Base-by-base conservation (phyloP, 225 moss, liverwort and hornwort species). In the Pseudoscleropodium purum region DNA sequence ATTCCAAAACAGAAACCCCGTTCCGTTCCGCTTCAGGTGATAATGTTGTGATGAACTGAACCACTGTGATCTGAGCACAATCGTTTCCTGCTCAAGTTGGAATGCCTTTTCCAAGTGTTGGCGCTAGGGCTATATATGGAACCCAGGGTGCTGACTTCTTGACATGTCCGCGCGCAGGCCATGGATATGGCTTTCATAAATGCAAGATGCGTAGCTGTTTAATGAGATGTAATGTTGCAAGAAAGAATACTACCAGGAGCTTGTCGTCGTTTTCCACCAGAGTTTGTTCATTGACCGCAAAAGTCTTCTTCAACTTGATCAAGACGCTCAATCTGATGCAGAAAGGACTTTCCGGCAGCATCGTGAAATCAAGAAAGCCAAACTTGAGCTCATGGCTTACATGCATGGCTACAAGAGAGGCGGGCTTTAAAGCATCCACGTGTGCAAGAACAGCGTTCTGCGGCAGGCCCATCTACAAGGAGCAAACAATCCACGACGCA, bases 401-500 rank as follows among this genome's bases (percentile, higher is more conserved):
- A 19, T 82, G 63, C 24, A 74, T 84, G 74, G 74, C 39, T 57
- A 83, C 62, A 56, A 62, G 72, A 79, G 33, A 77, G 57, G 34
- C 86, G 72, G 17, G 45, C 65, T 83, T 57, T 49, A 61, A 83
- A 60, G 67, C 69, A 43, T 90, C n/a, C 45, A 68, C 84, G 83
- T 25, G 78, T 57, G 57, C 45, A 86, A 74, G 70, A 79, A 30
- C 72, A 82, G 41, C 56, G 57, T 81, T 93, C 73, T 80, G 74
- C 82, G 66, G 60, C 86, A 80, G 74, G 74, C 62, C 93, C 90
- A 84, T 86, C 91, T 91, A 83, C 79, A 91, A 70, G n/a, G 73
- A 72, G 54, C 86, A 91, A 66, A 49, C 33, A 66, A 63, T 59
- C 78, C 83, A 79, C 86, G 56, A 72, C 5, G 60, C 75, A 60